These are phyloP conservation scores for Leucosporidium yakuticum DNA, from an alignment of 768 basidiomycete species.

Conservation along the genomic window DNA sequence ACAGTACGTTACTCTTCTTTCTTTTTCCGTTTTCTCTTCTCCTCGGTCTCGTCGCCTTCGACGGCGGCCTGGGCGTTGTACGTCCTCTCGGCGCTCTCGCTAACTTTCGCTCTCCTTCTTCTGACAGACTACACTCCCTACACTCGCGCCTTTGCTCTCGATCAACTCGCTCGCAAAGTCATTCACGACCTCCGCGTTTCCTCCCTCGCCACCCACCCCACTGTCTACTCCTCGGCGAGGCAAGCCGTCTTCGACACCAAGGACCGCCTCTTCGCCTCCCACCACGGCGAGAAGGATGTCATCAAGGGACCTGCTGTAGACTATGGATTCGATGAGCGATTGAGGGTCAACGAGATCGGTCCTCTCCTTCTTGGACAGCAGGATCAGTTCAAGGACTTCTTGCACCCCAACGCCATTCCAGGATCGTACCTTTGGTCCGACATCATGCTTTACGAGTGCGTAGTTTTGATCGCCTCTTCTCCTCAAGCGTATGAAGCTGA, in stretches of 20 bases:
- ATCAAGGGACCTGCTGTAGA: slow-evolving; percentile 5
- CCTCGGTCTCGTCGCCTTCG: too few relatives aligned
- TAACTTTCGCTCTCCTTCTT: too few relatives aligned
- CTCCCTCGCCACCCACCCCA: slow-evolving; percentile 27
- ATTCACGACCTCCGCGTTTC: slow-evolving; percentile 30
- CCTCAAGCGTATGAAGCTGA: not conserved
- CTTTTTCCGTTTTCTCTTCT: fast-evolving
- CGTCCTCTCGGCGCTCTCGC: too few relatives aligned
- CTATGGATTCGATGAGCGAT: slow-evolving; percentile 33
- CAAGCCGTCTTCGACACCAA: slow-evolving; percentile 4
- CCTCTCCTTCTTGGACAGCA: slow-evolving; percentile 28
- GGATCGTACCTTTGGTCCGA: slow-evolving; percentile 31
- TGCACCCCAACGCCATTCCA: slow-evolving; percentile 24
- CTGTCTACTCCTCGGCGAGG: slow-evolving; percentile 12
- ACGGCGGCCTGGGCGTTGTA: too few relatives aligned
- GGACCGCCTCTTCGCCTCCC: slow-evolving; percentile 14
- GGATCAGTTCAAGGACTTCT: slow-evolving; percentile 29
- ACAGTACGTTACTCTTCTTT: slow-evolving; percentile 15
- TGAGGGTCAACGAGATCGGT: slow-evolving; percentile 33
- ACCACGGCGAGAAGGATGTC: slow-evolving; percentile 3
- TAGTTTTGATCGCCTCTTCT: not conserved
- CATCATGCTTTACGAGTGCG: slow-evolving; percentile 31
- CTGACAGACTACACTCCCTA: slow-evolving; percentile 28
- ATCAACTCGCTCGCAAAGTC: slow-evolving; percentile 27
- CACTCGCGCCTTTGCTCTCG: slow-evolving; percentile 26